These are phyloP conservation scores for Proliferodiscus dingleyae DNA, from an alignment of 2,329 filamentous ascomycete species.

Conservation along the genomic window DNA sequence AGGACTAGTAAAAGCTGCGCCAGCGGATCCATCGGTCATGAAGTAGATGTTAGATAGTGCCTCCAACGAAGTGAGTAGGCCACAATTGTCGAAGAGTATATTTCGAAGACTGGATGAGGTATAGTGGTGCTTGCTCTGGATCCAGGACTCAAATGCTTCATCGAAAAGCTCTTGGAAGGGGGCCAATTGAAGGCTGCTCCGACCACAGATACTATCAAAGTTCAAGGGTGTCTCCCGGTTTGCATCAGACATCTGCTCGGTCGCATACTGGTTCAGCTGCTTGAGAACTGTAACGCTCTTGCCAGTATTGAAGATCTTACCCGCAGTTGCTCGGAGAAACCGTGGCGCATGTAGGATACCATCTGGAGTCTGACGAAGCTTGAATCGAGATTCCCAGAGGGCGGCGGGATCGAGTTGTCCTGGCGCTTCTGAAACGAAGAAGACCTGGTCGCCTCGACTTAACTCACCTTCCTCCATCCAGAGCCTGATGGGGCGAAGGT, in stretches of 20 bases:
- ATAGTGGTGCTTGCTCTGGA: conserved; percentile 66
- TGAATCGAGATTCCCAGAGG: conserved; percentile 73
- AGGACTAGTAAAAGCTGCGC: conserved; percentile 59
- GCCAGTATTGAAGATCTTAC: conserved; percentile 77
- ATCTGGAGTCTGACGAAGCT: conserved; percentile 55
- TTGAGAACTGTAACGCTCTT: conserved; percentile 86
- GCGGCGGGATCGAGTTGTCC: conserved; percentile 54
- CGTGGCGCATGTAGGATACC: conserved; percentile 63
- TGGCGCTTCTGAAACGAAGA: conserved; percentile 65
- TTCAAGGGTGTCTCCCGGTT: conserved; percentile 45
- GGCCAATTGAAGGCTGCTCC: conserved; percentile 42
- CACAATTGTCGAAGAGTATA: conserved; percentile 64
- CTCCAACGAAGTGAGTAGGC: conserved; percentile 59
- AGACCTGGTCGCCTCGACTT: conserved; percentile 58
- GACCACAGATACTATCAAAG: conserved; percentile 51
- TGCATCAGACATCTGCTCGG: conserved; percentile 30
- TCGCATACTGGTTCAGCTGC: conserved; percentile 54
- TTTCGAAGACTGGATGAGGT: conserved; percentile 62
- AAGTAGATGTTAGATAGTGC: conserved; percentile 71
- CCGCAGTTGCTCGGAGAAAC: conserved; percentile 66
- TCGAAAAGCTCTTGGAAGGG: conserved; percentile 74
- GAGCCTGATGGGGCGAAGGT: conserved; percentile 69
- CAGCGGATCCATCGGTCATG: conserved; percentile 65
- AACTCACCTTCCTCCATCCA: conserved; percentile 85
- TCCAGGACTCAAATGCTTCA: conserved; percentile 67